Base-by-base conservation (phyloP, 768 basidiomycete species). In the Arthromyces matolae region DNA sequence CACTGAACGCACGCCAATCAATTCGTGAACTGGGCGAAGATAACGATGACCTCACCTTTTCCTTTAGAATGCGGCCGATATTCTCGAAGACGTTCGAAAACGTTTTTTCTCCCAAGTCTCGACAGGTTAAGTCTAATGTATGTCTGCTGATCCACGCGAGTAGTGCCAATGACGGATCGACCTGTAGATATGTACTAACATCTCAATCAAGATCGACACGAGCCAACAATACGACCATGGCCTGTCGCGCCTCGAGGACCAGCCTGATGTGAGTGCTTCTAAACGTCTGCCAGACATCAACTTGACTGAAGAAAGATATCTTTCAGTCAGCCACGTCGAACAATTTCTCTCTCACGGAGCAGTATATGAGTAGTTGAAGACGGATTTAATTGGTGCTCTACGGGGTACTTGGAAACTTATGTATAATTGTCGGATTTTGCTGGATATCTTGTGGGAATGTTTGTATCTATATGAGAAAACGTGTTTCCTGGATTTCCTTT, bases 171-270 rank as follows among this genome's bases (percentile, higher is more conserved):
- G 19, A 42, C 52, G 25, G n/a, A 49, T 47, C 44, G 31, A 41
- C 35, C n/a, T 27, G 27, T 43, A 76, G 71, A 65, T 61, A 53
- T 71, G 72, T 36, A 72, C 74, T 41, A 77, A 77, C 51, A 79
- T 83, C 53, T 78, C 81, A 27, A 82, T 84, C 65, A 79, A 80
- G 64, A 78, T 84, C 47, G 78, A 83, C 58, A 83, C 81, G 7
- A 80, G 71, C 32, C 71, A 79, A 23, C 81, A 83, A 47, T 71
- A 68, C 38, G 60, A 66, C 38, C 70, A 63, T 27, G 79, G 80
- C 42, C 53, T 49, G 33, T 53, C 47, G 13, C 35, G 47, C 40
- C 49, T 47, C 33, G 54, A 53, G 42, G 47, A 44, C 42, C 50
- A 55, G 42, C 57, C 54, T 19, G 54, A 55, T 51, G 57, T 52